Percentiles rank a stretch among this genome's conserved stretches.
Evolutionary conservation across 2,329 filamentous ascomycete species (phyloP).

Genomic region (Exophiala calicioides): DNA sequence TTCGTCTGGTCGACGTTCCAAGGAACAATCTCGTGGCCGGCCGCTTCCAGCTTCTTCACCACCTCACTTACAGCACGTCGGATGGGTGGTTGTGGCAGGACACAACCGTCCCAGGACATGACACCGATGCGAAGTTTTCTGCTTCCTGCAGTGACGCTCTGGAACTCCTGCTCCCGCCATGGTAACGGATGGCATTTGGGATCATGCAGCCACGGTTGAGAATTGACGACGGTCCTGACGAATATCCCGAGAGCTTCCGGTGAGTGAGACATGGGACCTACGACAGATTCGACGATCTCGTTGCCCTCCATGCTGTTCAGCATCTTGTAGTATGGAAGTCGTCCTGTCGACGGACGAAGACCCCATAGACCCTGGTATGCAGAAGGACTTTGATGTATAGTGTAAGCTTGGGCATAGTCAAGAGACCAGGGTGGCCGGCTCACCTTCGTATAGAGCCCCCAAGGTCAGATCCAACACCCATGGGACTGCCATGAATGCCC

Average conservation of each 20-base stretch:
- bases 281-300: conserved; percentile 44
- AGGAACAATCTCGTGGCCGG: conserved; percentile 1
- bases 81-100: conserved; percentile 66
- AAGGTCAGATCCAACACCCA: conserved; percentile 58
- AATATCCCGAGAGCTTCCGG: conserved; percentile 50
- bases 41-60: conserved; percentile 42
- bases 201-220: conserved; percentile 56
- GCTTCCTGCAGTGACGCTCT: no score
- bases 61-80: conserved; percentile 48
- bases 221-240: conserved; percentile 40
- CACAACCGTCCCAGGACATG: conserved; percentile 54
- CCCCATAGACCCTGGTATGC: conserved; percentile 43
- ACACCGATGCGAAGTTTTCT: conserved; percentile 56
- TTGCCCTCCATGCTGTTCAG: conserved; percentile 7
- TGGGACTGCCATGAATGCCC: conserved; percentile 52
- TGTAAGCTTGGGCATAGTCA: no score
- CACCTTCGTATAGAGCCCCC: conserved; percentile 40
- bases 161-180: conserved; percentile 50
- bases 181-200: conserved; percentile 39
- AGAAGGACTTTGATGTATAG: conserved; percentile 35
- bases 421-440: not conserved
- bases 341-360: conserved; percentile 40
- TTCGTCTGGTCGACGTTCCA: conserved; percentile 6
- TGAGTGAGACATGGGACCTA: conserved; percentile 57
- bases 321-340: conserved; percentile 37